Conservation (phyloP, 148 eudicot species). For the Vaccinium macrocarpon region DNA sequence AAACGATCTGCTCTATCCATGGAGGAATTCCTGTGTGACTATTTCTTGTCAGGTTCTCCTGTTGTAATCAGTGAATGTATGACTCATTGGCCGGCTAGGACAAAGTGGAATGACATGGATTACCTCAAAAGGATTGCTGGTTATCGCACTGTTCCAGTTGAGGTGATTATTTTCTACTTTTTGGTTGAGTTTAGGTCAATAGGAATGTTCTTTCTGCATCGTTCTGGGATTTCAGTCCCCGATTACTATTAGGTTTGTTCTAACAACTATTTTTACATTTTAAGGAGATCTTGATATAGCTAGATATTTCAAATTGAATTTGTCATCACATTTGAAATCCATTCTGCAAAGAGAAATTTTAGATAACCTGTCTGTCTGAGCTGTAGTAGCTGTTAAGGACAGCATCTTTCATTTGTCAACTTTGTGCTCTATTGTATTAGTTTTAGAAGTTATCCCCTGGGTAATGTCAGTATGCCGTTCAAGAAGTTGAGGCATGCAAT, state of each 20-base stretch:
- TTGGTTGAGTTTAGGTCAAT: not conserved
- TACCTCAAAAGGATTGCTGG: conserved; percentile 86
- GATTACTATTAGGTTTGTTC: not conserved
- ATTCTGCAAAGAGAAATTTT: not conserved
- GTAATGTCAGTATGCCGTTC: not conserved
- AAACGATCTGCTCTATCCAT: conserved; percentile 61
- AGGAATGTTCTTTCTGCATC: not conserved
- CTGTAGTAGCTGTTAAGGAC: conserved; percentile 2
- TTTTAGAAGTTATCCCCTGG: not conserved
- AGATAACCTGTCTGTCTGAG: not conserved
- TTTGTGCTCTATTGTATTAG: not conserved
- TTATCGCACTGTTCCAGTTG: conserved; percentile 91
- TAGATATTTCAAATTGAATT: not conserved
- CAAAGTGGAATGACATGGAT: conserved; percentile 73
- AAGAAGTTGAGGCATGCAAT: not conserved
- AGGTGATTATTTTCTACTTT: conserved; percentile 57
- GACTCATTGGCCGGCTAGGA: conserved; percentile 94
- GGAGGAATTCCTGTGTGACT: conserved; percentile 78
- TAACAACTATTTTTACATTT: not conserved
- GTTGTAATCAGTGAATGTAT: conserved; percentile 81
- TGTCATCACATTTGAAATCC: not conserved
- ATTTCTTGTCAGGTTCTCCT: conserved; percentile 68
- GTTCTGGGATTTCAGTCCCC: not conserved
- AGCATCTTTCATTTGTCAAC: not conserved
- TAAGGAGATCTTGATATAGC: not conserved